These are phyloP conservation scores for Camellia granthamiana DNA, from an alignment of 148 eudicot species.

Conservation along the genomic window DNA sequence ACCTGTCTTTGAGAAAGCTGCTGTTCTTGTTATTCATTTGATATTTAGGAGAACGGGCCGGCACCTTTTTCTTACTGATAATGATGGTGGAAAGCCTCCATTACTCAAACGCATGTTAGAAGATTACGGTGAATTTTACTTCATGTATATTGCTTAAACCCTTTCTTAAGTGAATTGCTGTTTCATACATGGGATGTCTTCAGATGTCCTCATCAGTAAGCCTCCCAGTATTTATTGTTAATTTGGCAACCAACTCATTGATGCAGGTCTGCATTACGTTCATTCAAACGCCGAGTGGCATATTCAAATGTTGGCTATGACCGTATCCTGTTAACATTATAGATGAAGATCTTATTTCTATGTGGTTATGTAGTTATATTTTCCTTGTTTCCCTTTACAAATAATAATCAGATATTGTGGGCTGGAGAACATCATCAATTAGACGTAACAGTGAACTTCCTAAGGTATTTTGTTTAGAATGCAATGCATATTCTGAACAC, in stretches of 20 bases:
- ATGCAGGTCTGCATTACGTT: constrained; percentile 78
- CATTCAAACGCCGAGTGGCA: constrained; percentile 78
- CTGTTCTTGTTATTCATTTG: constrained; percentile 69
- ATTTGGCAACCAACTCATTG: constrained; percentile 9
- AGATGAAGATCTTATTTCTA: neutral
- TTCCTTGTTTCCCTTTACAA: constrained; percentile 38
- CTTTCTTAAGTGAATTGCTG: constrained; percentile 11
- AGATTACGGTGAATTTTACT: constrained; percentile 60
- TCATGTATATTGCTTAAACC: constrained; percentile 51
- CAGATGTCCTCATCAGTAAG: neutral
- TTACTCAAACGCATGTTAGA: constrained; percentile 86
- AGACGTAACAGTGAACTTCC: constrained; percentile 85
- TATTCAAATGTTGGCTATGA: constrained; percentile 93
- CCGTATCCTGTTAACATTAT: constrained; percentile 63
- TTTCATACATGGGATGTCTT: neutral
- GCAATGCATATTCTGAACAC: constrained; percentile 2
- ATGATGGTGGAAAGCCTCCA: constrained; percentile 86
- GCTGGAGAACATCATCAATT: constrained; percentile 96
- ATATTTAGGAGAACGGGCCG: constrained; percentile 91
- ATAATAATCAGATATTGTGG: constrained; percentile 70
- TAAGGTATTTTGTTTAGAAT: constrained; percentile 47
- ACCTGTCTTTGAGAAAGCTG: constrained; percentile 71
- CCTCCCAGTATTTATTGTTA: constrained; percentile 8
- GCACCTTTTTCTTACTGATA: constrained; percentile 86
- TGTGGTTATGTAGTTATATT: neutral